phyloP scores from a whole-genome alignment of 116 monocot species.

The Iris pallida region DNA sequence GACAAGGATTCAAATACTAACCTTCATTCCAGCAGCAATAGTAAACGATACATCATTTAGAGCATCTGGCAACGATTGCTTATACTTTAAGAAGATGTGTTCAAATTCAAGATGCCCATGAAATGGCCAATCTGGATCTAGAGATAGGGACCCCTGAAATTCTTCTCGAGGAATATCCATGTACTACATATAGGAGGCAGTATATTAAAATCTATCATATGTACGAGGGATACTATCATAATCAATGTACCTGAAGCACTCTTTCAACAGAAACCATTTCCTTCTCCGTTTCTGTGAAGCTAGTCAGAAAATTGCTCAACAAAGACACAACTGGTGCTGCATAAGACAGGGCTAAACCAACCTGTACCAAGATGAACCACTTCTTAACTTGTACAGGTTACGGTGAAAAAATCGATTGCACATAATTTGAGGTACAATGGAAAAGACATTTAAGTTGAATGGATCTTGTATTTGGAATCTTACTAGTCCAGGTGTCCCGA shows the following conservation, averaged over 20 bases:
- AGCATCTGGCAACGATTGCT: slow-evolving; percentile 59
- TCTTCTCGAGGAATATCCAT: slow-evolving; percentile 90
- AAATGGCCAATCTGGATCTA: slow-evolving; percentile 61
- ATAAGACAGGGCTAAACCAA: slow-evolving; percentile 91
- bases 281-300: slow-evolving; percentile 95
- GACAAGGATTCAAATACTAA: slow-evolving; percentile 16
- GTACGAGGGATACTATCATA: not conserved
- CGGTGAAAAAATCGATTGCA: not conserved
- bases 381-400: not conserved
- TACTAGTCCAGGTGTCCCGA: slow-evolving; percentile 90
- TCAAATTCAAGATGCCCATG: slow-evolving; percentile 82
- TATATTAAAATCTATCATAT: not conserved
- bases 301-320: slow-evolving; percentile 80
- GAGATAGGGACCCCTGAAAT: slow-evolving; percentile 37
- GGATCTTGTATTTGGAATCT: slow-evolving; percentile 5
- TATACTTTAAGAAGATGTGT: slow-evolving; percentile 70
- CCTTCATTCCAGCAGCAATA: slow-evolving; percentile 74
- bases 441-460: not conserved
- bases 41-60: slow-evolving; percentile 75
- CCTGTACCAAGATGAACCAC: slow-evolving; percentile 26
- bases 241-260: slow-evolving; percentile 69
- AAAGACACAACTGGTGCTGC: slow-evolving; percentile 78
- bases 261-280: slow-evolving; percentile 99
- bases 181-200: slow-evolving; percentile 43
- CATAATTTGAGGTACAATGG: not conserved